Evolutionary conservation across 176 grass and related monocot species (phyloP), one percentile per base, ranked within the genome.

Genomic region (Musa itinerans): DNA sequence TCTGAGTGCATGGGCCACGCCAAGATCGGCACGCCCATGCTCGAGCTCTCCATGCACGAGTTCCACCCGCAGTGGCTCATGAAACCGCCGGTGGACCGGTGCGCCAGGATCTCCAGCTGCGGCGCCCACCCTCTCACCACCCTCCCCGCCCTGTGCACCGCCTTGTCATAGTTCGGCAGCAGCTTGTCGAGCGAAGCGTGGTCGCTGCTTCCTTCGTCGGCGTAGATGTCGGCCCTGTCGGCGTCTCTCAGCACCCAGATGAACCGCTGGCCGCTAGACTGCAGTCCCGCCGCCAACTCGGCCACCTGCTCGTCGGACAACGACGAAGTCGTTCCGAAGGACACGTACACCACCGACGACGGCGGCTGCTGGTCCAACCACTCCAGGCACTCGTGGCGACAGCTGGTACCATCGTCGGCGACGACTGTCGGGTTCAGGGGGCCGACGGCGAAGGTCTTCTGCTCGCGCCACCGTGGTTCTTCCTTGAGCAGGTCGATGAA

Each of bases 41-140:
- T 86, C 21, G 91, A 63, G 50, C 83, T 83, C 75, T 96, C 92
- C 65, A 91, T 65, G 25, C 80, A 86, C 1, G 89, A 96, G 84
- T 96, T 92, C 92, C 92, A 92, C 15, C 92, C 89, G 78, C 92
- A 89, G 79, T 96, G 92, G 54, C 89, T 92, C 82, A 92, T 53
- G 87, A 96, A 96, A 21, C 72, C 72, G 23, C 72, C 74, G 2
- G 74, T 76, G 12, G 74, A 29, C 0, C 26, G 74, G 54, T 76
- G 74, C 11, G 58, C 43, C 19, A 76, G 59, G 58, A 76, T 76
- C 48, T 76, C 74, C 11, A 52, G 43, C 34, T 76, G 74, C 58
- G 74, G 74, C 48, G n/a, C 74, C 74, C 74, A 76, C 15, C 14
- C 53, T 6, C 6, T 11, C 72, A 74, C 72, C 53, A 74, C 52